A percentile compares a stretch with the other conserved stretches of the same genome.
These are phyloP conservation scores for Prunus padus DNA, from an alignment of 306 rosid species.

Conservation along the genomic window DNA sequence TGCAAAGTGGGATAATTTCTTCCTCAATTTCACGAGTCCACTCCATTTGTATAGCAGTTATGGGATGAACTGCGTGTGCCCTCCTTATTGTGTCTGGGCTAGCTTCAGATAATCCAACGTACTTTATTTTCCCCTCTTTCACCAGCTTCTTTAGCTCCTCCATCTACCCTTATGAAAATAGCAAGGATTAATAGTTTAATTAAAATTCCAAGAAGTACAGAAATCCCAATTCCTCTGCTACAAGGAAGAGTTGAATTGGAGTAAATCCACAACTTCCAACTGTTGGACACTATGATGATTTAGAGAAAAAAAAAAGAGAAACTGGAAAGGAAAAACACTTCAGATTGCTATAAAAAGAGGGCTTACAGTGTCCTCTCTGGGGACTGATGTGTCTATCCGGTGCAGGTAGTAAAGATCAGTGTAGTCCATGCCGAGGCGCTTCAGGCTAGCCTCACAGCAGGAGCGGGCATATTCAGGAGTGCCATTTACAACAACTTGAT, in stretches of 20 bases:
- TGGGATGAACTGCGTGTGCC: constrained; percentile 82
- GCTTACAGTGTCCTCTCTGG: constrained; percentile 85
- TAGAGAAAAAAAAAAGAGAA: background rate
- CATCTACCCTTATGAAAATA: constrained; percentile 6
- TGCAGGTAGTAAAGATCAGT: constrained; percentile 92
- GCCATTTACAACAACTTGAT: constrained; percentile 47
- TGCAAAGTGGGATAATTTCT: constrained; percentile 66
- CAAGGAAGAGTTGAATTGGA: too few relatives aligned
- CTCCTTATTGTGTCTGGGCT: constrained; percentile 61
- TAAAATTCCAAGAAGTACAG: too few relatives aligned
- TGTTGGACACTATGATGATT: background rate
- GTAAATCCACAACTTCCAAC: too few relatives aligned
- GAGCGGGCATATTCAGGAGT: constrained; percentile 79
- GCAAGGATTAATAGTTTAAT: background rate
- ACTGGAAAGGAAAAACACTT: background rate
- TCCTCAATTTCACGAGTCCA: constrained; percentile 76
- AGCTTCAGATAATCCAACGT: constrained; percentile 73
- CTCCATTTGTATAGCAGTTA: constrained; percentile 72
- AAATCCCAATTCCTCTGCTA: too few relatives aligned
- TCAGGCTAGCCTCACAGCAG: constrained; percentile 74
- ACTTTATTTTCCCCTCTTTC: constrained; percentile 63
- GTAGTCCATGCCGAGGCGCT: constrained; percentile 66
- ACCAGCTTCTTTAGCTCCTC: constrained; percentile 34
- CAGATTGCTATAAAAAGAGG: background rate
- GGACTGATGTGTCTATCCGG: constrained; percentile 65